Conservation (phyloP, 768 basidiomycete genomes). For the Pleurotus sapidus region DNA sequence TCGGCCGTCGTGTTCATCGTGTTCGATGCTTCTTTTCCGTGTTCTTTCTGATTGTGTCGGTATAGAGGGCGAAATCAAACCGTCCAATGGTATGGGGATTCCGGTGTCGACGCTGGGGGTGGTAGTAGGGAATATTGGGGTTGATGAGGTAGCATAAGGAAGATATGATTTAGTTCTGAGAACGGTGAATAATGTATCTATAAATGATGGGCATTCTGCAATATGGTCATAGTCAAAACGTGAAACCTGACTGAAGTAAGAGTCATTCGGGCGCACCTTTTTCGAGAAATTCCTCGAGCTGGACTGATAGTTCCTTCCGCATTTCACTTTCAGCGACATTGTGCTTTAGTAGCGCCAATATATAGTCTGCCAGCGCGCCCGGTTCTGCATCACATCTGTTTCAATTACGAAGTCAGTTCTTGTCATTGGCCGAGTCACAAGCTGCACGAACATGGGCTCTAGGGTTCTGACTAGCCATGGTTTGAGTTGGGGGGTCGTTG, state of each 20-base stretch:
- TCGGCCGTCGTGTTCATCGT: conserved; percentile 58
- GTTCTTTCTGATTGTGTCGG: conserved; percentile 47
- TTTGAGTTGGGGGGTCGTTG: conserved; percentile 66
- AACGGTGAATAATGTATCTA: conserved; percentile 82
- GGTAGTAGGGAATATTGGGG: conserved; percentile 38
- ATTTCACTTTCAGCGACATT: conserved; percentile 82
- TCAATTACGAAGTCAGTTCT: conserved; percentile 16
- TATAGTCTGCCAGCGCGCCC: conserved; percentile 88
- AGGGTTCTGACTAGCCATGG: conserved; percentile 87
- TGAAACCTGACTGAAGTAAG: conserved; percentile 9
- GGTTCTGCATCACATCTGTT: conserved; percentile 95
- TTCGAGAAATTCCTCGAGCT: conserved; percentile 92
- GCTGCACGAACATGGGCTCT: conserved; percentile 76
- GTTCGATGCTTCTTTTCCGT: conserved; percentile 64
- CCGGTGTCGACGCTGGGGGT: conserved; percentile 51
- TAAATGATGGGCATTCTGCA: conserved; percentile 70
- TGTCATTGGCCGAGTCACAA: too few relatives aligned
- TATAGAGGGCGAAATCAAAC: conserved; percentile 43
- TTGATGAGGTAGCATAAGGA: conserved; percentile 51
- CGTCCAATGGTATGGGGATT: conserved; percentile 79
- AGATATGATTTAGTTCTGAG: conserved; percentile 85
- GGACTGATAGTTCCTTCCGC: conserved; percentile 68
- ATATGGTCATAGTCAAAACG: conserved; percentile 6
- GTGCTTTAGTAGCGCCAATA: conserved; percentile 90
- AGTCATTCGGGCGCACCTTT: conserved; percentile 51